Evolutionary conservation across 176 grass and related monocot species (phyloP), one percentile per base, ranked within the genome.

Genomic region (Metroxylon sagu): DNA sequence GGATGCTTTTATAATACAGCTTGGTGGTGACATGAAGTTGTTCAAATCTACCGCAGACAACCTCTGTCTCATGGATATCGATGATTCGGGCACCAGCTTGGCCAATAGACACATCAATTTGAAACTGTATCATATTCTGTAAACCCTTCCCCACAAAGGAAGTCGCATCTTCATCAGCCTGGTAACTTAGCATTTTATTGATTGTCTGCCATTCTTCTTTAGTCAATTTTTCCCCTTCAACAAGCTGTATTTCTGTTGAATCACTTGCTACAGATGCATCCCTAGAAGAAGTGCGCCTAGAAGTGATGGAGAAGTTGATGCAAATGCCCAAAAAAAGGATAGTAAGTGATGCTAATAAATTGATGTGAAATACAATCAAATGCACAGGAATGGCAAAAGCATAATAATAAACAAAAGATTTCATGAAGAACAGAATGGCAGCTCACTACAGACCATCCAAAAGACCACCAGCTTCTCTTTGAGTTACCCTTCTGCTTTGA

Each of bases 131-230:
- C 35, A 73, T 74, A 65, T 85, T 80, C 69, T 75, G 75, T 3
- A 71, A 56, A 60, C 80, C 71, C 67, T 97, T 97, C 43, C 82
- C 81, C 5, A 78, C 15, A 14, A 70, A 72, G 21, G 71, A 74
- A 52, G 75, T 82, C 16, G 67, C 5, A 71, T 97, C 92, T 62
- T 97, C 87, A 53, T 91, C 86, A 35, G 71, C 61, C 72, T 91
- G 92, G 70, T 75, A 91, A 75, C 84, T 97, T 66, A 97, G 64
- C 30, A 97, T 60, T 80, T 97, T 90, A 77, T 97, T 97, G 54
- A 97, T 71, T 55, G 92, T 84, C 65, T 83, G 84, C 92, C 92
- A 97, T 73, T 97, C 92, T 88, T 97, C 92, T 72, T 91, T 97
- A 5, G 87, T 88, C 55, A 97, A 67, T 25, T 80, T 83, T 54